Percentiles rank a stretch among this genome's conserved stretches.
These are phyloP conservation scores for Cercospora janseana DNA, from an alignment of 2,329 filamentous ascomycete species.

Conservation along the genomic window DNA sequence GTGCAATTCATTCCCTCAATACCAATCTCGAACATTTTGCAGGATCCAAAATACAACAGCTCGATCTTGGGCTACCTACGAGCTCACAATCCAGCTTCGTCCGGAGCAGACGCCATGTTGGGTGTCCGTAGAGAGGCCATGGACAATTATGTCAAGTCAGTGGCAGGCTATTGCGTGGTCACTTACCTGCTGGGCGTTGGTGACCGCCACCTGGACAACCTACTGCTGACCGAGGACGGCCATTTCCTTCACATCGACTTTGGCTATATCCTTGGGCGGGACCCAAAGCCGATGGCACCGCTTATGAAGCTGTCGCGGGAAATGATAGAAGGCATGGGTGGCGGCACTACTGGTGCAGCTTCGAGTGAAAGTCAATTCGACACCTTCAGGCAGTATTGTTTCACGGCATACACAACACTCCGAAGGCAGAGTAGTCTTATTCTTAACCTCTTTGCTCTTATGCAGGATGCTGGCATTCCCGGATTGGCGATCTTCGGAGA, in stretches of 20 bases:
- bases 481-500: slow-evolving; percentile 76
- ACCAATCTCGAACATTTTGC: slow-evolving; percentile 71
- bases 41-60: slow-evolving; percentile 70
- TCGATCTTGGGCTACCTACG: slow-evolving; percentile 77
- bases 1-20: slow-evolving; percentile 87
- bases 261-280: slow-evolving; percentile 93
- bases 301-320: slow-evolving; percentile 96
- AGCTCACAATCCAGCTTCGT: slow-evolving; percentile 85
- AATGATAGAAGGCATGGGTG: slow-evolving; percentile 99
- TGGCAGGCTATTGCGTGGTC: slow-evolving; percentile 96
- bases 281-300: slow-evolving; percentile 95
- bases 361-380: slow-evolving; percentile 61
- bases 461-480: slow-evolving; percentile 96
- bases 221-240: slow-evolving; percentile 82
- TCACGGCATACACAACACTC: slow-evolving; percentile 87
- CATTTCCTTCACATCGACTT: slow-evolving; percentile 99
- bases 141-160: slow-evolving; percentile 93
- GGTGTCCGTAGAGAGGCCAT: slow-evolving; percentile 89
- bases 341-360: slow-evolving; percentile 42
- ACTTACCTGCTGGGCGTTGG: slow-evolving; percentile 96
- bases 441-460: slow-evolving; percentile 90
- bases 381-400: slow-evolving; percentile 92
- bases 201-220: slow-evolving; percentile 91
- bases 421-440: slow-evolving; percentile 88
- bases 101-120: slow-evolving; percentile 67